Evolutionary conservation across 1,284 basidiomycete genomes (phyloP).

Genomic region (Heimioporus retisporus): DNA sequence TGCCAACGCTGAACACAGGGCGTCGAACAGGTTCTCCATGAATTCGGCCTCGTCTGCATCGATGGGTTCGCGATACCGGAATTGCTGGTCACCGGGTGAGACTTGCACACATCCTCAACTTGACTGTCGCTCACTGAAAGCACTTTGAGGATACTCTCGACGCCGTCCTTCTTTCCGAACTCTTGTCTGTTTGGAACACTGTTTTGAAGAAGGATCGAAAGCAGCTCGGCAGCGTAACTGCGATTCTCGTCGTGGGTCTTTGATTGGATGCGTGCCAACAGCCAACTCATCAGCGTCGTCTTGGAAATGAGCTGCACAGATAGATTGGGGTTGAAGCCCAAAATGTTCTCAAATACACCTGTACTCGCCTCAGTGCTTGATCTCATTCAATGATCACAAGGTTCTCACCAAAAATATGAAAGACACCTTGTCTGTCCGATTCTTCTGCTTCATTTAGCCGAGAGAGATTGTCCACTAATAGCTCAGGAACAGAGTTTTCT

Average conservation of each 20-base stretch:
- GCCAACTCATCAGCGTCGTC: constrained; percentile 84
- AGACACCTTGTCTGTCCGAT: constrained; percentile 90
- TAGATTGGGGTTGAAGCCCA: constrained; percentile 86
- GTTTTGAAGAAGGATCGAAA: constrained; percentile 90
- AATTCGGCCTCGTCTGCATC: constrained; percentile 95
- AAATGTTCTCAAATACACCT: constrained; percentile 95
- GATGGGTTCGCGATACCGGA: constrained; percentile 82
- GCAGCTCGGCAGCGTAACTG: constrained; percentile 88
- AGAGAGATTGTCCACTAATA: constrained; percentile 90
- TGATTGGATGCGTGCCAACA: constrained; percentile 81
- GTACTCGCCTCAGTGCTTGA: constrained; percentile 16
- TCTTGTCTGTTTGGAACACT: constrained; percentile 72
- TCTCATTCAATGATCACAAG: not conserved
- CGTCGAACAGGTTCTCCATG: constrained; percentile 97
- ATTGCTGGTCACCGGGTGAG: constrained; percentile 69
- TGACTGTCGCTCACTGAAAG: constrained; percentile 73
- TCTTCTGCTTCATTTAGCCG: constrained; percentile 90
- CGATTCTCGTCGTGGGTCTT: constrained; percentile 88
- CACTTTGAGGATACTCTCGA: constrained; percentile 83
- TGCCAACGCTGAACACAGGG: constrained; percentile 84
- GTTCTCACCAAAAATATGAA: constrained; percentile 84
- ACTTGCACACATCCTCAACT: constrained; percentile 16
- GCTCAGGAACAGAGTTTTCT: constrained; percentile 85
- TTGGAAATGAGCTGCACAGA: constrained; percentile 76
- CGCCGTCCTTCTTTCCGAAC: constrained; percentile 77